Evolutionary conservation across 345 rosid genomes (phyloP).

Genomic region (Excoecaria agallocha): DNA sequence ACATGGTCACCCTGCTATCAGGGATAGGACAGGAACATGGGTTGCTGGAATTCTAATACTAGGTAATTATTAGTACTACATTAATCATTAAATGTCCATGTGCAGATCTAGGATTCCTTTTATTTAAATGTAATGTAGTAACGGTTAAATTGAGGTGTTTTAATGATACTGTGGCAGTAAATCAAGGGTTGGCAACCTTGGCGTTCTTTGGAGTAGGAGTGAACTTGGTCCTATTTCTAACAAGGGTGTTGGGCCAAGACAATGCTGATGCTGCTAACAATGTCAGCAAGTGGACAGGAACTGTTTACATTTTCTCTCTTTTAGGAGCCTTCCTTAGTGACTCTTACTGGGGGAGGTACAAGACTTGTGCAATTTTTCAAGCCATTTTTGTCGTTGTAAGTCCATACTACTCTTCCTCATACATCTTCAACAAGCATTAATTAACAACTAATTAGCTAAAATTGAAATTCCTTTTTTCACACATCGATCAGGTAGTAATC

Average conservation of each 20-base stretch:
- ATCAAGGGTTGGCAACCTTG: constrained; percentile 29
- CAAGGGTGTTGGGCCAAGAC: constrained; percentile 27
- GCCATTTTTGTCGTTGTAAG: constrained; percentile 27
- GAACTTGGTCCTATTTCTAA: constrained; percentile 28
- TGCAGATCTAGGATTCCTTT: neutral
- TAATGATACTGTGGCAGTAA: constrained; percentile 16
- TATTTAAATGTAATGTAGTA: no score
- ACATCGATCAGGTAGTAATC: no score
- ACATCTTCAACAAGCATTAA: neutral
- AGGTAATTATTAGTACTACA: neutral
- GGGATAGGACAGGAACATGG: constrained; percentile 25
- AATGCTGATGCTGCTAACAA: constrained; percentile 31
- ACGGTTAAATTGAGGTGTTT: neutral
- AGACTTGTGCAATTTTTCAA: constrained; percentile 31
- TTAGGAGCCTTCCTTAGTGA: constrained; percentile 31
- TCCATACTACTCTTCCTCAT: neutral
- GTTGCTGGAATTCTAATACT: constrained; percentile 23
- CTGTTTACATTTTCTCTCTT: constrained; percentile 30
- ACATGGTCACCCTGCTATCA: constrained; percentile 25
- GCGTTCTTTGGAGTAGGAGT: constrained; percentile 36
- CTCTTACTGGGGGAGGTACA: constrained; percentile 34
- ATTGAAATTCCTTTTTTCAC: no score
- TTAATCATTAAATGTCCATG: no score
- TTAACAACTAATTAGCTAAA: neutral
- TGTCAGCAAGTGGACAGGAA: constrained; percentile 35